These are phyloP conservation scores for Porogramme epimiltina DNA, from an alignment of 1,284 basidiomycete species.

Conservation along the genomic window DNA sequence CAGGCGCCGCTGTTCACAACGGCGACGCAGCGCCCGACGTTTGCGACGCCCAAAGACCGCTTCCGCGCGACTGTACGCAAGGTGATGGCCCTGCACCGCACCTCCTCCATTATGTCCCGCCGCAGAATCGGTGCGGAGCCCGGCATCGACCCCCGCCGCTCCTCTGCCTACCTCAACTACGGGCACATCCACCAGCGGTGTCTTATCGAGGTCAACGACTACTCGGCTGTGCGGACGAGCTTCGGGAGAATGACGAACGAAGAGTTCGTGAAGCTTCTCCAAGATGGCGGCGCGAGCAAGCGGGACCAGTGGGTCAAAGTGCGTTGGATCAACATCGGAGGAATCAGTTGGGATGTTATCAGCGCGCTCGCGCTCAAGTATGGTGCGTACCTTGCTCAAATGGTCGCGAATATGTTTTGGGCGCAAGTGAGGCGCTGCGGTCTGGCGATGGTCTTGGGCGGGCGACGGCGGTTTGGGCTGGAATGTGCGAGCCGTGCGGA, in stretches of 20 bases:
- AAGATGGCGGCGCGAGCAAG: constrained; percentile 38
- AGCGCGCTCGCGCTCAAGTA: constrained; percentile 65
- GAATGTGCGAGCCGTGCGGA: no score
- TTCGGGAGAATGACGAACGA: constrained; percentile 55
- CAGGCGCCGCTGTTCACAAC: not conserved
- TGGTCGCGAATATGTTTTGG: not conserved
- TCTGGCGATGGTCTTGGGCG: no score
- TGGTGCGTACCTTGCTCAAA: constrained; percentile 45
- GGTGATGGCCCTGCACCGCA: constrained; percentile 58
- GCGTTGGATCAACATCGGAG: constrained; percentile 72
- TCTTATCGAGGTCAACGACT: constrained; percentile 63
- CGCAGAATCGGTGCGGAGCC: constrained; percentile 58
- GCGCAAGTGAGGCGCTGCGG: not conserved
- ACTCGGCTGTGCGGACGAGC: constrained; percentile 53
- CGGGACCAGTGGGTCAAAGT: constrained; percentile 61
- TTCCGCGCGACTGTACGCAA: constrained; percentile 55
- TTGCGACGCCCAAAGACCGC: constrained; percentile 42
- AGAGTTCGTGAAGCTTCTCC: constrained; percentile 54
- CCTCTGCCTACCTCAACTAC: constrained; percentile 50
- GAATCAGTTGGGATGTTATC: constrained; percentile 73
- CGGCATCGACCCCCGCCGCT: constrained; percentile 58
- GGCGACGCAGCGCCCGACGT: constrained; percentile 9
- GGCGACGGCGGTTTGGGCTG: no score
- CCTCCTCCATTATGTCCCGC: constrained; percentile 42
- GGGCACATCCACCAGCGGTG: constrained; percentile 58